Base-by-base conservation (phyloP, 2,329 filamentous ascomycete genomes). In the Aspergillus niger region DNA sequence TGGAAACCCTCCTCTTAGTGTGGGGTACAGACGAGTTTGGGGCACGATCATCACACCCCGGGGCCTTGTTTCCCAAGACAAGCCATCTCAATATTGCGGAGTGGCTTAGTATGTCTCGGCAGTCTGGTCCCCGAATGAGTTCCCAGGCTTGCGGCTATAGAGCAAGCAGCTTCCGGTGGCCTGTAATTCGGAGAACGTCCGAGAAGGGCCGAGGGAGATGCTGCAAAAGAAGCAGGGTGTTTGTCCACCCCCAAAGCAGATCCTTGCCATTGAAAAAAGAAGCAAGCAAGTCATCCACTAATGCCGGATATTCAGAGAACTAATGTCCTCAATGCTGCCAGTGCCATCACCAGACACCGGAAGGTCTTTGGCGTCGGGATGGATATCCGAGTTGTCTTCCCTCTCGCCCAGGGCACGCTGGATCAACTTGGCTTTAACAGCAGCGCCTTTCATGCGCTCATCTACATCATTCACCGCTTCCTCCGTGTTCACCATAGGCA, bases 401-500 rank as follows among this genome's bases (percentile, higher is more conserved):
- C 74, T 67, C 67, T 84, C 83, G 7, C 84, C 84, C 26, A 85
- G 70, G 8, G 91, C 87, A 62, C 88, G 88, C 75, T 95, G 90
- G 48, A 98, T 87, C 50, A 99, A 85, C 77, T 94, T 96, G 1
- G 86, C 85, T 74, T 97, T 97, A 3, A 90, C 90, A 67, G 87
- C 85, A 3, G 92, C 94, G 65, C 91, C 86, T 77, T 93, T 95
- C 41, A 96, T 73, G 11, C 93, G 84, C 73, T 97, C 91, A 70
- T 99, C 95, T 70, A 96, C 93, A 70, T 97, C 93, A 54, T 90
- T 89, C 22, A 99, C 92, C 0, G 89, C 89, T 50, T 96, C 91
- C 72, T 98, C 94, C 4, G 86, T 89, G 72, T 99, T 99, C 61
- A 89, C 83, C 20, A 88, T 93, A 15, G 88, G 88, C 47, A 97